Conservation (phyloP, 1,139 yeast species). For the Geotrichum europaeum region DNA sequence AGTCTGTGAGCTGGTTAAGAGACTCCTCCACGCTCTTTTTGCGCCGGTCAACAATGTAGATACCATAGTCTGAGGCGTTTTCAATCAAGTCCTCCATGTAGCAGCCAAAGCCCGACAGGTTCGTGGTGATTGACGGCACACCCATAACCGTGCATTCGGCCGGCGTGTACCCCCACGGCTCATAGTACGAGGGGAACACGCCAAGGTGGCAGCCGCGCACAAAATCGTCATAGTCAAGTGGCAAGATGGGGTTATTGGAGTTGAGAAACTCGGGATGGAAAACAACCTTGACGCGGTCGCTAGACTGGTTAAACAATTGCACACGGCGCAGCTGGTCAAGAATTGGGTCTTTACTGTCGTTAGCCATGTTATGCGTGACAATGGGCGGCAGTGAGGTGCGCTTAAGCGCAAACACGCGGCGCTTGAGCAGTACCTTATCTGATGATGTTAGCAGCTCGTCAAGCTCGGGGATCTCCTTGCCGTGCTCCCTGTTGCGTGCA, state of each 20-base stretch:
- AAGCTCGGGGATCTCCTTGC: constrained; percentile 55
- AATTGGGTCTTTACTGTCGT: constrained; percentile 86
- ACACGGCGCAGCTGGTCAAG: constrained; percentile 88
- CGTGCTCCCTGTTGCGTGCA: constrained; percentile 65
- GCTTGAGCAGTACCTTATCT: constrained; percentile 81
- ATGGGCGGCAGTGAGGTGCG: constrained; percentile 87
- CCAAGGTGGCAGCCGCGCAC: constrained; percentile 98
- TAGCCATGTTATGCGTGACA: constrained; percentile 94
- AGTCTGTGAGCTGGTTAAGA: constrained; percentile 80
- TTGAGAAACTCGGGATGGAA: constrained; percentile 97
- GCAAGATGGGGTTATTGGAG: constrained; percentile 88
- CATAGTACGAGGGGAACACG: constrained; percentile 96
- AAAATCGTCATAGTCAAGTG: constrained; percentile 95
- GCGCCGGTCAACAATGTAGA: constrained; percentile 93
- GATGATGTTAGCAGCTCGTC: constrained; percentile 83
- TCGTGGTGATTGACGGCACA: constrained; percentile 96
- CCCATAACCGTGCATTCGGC: constrained; percentile 99
- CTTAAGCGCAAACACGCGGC: constrained; percentile 89
- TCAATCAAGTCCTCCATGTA: constrained; percentile 97
- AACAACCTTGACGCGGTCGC: constrained; percentile 87
- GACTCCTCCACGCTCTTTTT: constrained; percentile 91
- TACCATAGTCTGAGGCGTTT: constrained; percentile 91
- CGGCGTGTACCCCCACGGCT: constrained; percentile 99
- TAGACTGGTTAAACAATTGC: constrained; percentile 79
- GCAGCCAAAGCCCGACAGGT: constrained; percentile 94